Conservation (phyloP, 2,329 filamentous ascomycete species). For the Eurotiales sp. region DNA sequence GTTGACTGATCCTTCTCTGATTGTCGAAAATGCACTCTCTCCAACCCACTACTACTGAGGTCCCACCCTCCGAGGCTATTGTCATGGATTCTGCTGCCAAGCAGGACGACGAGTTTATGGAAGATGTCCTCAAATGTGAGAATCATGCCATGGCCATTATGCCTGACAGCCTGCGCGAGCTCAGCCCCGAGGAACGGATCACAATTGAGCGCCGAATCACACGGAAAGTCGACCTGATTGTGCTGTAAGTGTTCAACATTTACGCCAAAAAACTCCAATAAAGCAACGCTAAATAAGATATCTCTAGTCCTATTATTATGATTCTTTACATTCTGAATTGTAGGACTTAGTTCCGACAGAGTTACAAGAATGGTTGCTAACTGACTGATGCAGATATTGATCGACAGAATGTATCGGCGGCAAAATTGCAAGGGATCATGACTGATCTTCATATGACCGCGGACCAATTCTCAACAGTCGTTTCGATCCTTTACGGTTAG, state of each 20-base stretch:
- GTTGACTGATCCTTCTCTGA: too few relatives aligned
- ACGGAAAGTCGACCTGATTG: neutral
- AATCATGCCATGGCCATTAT: too few relatives aligned
- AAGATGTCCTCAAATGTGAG: too few relatives aligned
- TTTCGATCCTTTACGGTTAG: constrained; percentile 9
- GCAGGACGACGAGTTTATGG: too few relatives aligned
- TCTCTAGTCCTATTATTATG: neutral
- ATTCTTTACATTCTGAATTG: neutral
- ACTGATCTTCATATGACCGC: neutral
- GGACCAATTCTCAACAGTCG: neutral
- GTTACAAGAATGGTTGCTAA: too few relatives aligned
- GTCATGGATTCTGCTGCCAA: too few relatives aligned
- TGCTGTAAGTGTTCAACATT: neutral
- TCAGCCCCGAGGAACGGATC: constrained; percentile 21
- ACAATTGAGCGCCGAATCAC: constrained; percentile 16
- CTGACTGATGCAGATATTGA: neutral
- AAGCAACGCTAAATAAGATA: too few relatives aligned
- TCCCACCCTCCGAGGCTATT: too few relatives aligned
- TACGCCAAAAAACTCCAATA: too few relatives aligned
- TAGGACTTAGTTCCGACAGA: too few relatives aligned
- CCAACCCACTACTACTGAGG: too few relatives aligned
- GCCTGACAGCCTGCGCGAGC: constrained; percentile 23
- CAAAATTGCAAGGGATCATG: constrained; percentile 4
- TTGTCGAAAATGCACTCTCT: too few relatives aligned
- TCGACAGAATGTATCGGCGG: constrained; percentile 1